A percentile compares a stretch with the other conserved stretches of the same genome.
Evolutionary conservation across 768 basidiomycete genomes (phyloP).

Genomic region (Suillus luteus): DNA sequence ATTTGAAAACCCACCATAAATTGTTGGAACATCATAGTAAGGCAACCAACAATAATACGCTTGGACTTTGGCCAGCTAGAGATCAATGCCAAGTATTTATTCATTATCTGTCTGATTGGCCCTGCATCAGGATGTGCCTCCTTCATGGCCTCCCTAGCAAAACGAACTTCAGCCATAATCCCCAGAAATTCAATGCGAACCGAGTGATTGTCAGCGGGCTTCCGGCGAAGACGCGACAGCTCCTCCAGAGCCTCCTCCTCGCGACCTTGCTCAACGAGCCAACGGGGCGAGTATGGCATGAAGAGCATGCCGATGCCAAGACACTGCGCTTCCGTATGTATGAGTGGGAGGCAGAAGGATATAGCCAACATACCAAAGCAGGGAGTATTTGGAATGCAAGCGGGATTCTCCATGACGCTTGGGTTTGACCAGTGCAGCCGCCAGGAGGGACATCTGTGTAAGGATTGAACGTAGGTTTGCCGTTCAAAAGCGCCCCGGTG

Average conservation of each 20-base stretch:
- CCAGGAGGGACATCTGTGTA: conserved; percentile 32
- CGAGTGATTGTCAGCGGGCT: conserved; percentile 30
- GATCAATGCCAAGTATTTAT: conserved; percentile 30
- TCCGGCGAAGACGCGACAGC: conserved; percentile 38
- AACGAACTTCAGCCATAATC: conserved; percentile 41
- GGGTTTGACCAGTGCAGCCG: conserved; percentile 33
- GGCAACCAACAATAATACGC: conserved; percentile 32
- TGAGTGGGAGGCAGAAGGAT: conserved; percentile 5
- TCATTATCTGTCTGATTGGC: conserved; percentile 20
- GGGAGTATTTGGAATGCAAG: conserved; percentile 41
- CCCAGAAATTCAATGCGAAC: conserved; percentile 42
- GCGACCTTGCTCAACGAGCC: conserved; percentile 42
- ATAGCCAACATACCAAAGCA: conserved; percentile 33
- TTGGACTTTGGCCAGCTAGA: conserved; percentile 37
- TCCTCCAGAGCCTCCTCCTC: conserved; percentile 38
- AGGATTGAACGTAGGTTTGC: conserved; percentile 33
- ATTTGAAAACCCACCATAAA: conserved; percentile 29
- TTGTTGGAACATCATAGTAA: conserved; percentile 39
- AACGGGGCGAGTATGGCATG: conserved; percentile 49
- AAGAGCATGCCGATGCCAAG: conserved; percentile 35
- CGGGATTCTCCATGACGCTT: conserved; percentile 38
- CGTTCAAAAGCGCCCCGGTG: conserved; percentile 34
- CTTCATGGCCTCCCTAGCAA: conserved; percentile 25
- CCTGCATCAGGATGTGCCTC: conserved; percentile 26
- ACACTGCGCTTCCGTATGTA: conserved; percentile 20